Evolutionary conservation across 331 rosid species (phyloP).

Genomic region (Pyracantha coccinea): DNA sequence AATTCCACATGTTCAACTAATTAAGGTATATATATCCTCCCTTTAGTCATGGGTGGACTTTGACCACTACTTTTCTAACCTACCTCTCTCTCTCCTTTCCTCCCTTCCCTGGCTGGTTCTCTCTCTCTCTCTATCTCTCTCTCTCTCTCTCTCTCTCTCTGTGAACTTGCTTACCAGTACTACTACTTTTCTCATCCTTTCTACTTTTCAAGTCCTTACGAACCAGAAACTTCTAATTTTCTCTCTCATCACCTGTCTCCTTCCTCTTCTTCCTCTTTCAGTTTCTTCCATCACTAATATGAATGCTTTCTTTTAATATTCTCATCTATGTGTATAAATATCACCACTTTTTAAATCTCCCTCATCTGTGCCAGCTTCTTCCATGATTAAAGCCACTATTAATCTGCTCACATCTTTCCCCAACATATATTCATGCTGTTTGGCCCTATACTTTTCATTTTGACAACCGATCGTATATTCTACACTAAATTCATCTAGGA

Average conservation of each 20-base stretch:
- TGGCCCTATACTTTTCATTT: neutral
- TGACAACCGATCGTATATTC: too few relatives aligned
- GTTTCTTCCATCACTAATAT: neutral
- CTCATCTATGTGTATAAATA: neutral
- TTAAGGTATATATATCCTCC: neutral
- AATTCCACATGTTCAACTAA: neutral
- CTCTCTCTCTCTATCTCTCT: too few relatives aligned
- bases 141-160: neutral
- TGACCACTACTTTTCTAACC: constrained; percentile 38
- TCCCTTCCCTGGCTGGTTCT: too few relatives aligned
- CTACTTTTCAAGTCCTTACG: constrained; percentile 12
- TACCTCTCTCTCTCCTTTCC: neutral
- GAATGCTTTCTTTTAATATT: neutral
- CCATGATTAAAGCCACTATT: neutral
- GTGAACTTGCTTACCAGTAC: neutral
- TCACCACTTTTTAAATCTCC: constrained; percentile 28
- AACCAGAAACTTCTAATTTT: neutral
- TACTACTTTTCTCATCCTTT: constrained; percentile 24
- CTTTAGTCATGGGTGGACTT: constrained; percentile 24
- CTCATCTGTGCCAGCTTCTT: neutral
- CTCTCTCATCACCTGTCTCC: neutral
- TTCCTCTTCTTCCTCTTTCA: neutral
- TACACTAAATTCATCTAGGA: too few relatives aligned
- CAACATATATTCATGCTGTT: neutral
- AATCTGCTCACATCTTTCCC: neutral